These are phyloP conservation scores for Leishmania braziliensis DNA, from an alignment of 208 protist genomes.

Conservation along the genomic window DNA sequence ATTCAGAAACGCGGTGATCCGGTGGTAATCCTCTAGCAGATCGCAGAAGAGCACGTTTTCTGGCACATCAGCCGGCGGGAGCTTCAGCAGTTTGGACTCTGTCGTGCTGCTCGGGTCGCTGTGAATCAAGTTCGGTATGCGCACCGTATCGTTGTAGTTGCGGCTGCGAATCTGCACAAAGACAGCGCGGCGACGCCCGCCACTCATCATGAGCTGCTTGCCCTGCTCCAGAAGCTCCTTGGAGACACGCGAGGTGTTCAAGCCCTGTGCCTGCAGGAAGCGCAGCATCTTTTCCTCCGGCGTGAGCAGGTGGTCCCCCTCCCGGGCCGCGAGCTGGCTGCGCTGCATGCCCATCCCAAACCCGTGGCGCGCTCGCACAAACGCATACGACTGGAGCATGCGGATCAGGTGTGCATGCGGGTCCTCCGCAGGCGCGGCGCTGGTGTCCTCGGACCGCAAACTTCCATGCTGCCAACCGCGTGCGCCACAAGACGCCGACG, in stretches of 20 bases:
- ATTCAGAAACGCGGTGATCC: slow-evolving; percentile 38
- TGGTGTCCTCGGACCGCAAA: background rate
- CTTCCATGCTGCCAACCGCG: background rate
- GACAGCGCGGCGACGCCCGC: slow-evolving; percentile 62
- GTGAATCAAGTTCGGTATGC: slow-evolving; percentile 70
- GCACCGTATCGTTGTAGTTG: slow-evolving; percentile 65
- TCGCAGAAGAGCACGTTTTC: slow-evolving; percentile 69
- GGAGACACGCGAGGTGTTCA: slow-evolving; percentile 61
- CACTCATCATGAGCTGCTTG: slow-evolving; percentile 67
- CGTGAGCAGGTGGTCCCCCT: slow-evolving; percentile 61
- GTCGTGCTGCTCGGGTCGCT: slow-evolving; percentile 59
- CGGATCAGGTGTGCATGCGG: slow-evolving; percentile 18
- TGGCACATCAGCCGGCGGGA: slow-evolving; percentile 76
- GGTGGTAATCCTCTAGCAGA: slow-evolving; percentile 57
- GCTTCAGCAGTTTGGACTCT: slow-evolving; percentile 60
- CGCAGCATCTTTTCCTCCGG: slow-evolving; percentile 73
- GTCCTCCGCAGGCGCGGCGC: background rate
- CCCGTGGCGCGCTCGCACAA: slow-evolving; percentile 76
- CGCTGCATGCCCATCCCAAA: slow-evolving; percentile 89
- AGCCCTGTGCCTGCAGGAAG: slow-evolving; percentile 83
- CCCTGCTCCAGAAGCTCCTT: slow-evolving; percentile 62
- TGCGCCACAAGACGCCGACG: background rate
- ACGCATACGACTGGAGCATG: slow-evolving; percentile 59
- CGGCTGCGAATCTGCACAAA: slow-evolving; percentile 83
- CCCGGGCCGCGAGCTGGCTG: slow-evolving; percentile 64